Evolutionary conservation across 2,329 filamentous ascomycete genomes (phyloP).

Genomic region (Hirsutella minnesotensis): DNA sequence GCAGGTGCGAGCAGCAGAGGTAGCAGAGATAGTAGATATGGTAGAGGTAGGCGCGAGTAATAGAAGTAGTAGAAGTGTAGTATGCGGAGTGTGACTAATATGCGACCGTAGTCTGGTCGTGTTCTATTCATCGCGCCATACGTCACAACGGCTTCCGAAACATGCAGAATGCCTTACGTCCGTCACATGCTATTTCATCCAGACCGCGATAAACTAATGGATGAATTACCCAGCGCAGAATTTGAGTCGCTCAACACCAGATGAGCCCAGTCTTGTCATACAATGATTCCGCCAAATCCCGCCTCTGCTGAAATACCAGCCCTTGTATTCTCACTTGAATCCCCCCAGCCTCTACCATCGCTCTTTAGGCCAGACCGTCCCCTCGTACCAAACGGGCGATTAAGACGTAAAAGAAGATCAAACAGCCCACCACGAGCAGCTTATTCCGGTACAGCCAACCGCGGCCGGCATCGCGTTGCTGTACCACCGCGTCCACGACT

Average conservation of each 20-base stretch:
- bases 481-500: conserved; percentile 66
- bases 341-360: background rate
- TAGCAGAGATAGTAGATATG: too few species aligned
- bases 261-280: background rate
- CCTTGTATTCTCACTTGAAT: background rate
- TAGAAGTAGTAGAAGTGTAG: too few species aligned
- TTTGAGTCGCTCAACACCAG: background rate
- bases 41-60: too few species aligned
- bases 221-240: too few species aligned
- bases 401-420: conserved; percentile 73
- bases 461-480: conserved; percentile 67
- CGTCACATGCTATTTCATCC: too few species aligned
- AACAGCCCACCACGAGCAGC: conserved; percentile 55
- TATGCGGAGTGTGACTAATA: too few species aligned
- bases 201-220: too few species aligned
- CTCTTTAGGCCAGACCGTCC: conserved; percentile 15
- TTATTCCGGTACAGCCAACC: conserved; percentile 77
- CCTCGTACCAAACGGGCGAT: conserved; percentile 61
- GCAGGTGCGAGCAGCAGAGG: too few species aligned
- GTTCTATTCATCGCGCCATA: too few species aligned
- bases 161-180: too few species aligned
- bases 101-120: too few species aligned
- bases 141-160: too few species aligned
- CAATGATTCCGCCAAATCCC: background rate
- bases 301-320: background rate